Evolutionary conservation across 1,284 basidiomycete genomes (phyloP).

Genomic region (Cryptococcus floricola): DNA sequence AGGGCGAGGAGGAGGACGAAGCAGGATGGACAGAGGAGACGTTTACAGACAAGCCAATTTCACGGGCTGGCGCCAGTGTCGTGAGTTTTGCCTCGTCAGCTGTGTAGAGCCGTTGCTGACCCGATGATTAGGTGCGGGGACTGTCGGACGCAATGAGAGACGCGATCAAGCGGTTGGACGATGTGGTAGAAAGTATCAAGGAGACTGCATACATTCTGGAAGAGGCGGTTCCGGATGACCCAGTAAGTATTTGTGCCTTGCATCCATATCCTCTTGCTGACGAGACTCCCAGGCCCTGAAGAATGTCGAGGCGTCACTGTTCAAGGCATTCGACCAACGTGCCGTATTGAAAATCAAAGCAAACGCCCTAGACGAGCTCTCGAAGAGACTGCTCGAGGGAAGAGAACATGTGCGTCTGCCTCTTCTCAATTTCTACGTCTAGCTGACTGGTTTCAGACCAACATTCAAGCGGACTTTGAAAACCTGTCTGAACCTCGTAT

Average conservation of each 20-base stretch:
- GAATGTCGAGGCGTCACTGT: constrained; percentile 17
- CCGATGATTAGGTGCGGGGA: constrained; percentile 9
- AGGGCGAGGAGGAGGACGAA: constrained; percentile 12
- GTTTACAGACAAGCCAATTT: constrained; percentile 20
- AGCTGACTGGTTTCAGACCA: constrained; percentile 5
- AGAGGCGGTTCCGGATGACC: constrained; percentile 24
- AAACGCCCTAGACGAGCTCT: constrained; percentile 56
- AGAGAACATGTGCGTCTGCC: constrained; percentile 53
- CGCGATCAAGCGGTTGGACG: constrained; percentile 15
- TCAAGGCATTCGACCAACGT: constrained; percentile 15
- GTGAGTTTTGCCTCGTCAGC: neutral
- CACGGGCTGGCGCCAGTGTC: neutral
- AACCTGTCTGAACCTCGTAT: constrained; percentile 6
- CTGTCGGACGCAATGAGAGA: constrained; percentile 13
- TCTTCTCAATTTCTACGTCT: constrained; percentile 50
- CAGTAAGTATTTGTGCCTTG: constrained; percentile 11
- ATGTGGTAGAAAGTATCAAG: constrained; percentile 13
- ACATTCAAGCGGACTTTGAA: constrained; percentile 18
- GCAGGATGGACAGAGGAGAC: constrained; percentile 30
- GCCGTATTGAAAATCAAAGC: constrained; percentile 18
- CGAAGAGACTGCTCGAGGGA: constrained; percentile 56
- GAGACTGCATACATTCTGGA: constrained; percentile 28
- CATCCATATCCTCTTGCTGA: neutral
- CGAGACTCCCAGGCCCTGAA: constrained; percentile 14
- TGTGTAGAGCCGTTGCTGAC: neutral